Percentiles rank a stretch among this genome's conserved stretches.
Conservation (phyloP, 306 rosid genomes). For the Quercus bicolor region DNA sequence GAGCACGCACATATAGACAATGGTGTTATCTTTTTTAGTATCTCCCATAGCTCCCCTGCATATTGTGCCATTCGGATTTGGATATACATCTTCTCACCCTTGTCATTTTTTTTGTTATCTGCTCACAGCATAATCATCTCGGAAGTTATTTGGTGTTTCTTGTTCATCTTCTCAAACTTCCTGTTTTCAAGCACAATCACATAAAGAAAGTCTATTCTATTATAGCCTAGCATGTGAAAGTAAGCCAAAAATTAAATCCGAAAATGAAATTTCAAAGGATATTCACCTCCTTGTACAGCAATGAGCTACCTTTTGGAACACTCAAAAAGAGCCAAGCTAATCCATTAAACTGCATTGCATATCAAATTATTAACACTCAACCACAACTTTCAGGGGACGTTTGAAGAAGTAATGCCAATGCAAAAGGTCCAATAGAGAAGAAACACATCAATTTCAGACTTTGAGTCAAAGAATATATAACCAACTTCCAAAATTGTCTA, state of each 20-base stretch:
- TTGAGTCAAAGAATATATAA: no score
- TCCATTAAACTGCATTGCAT: slow-evolving; percentile 69
- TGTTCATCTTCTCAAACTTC: slow-evolving; percentile 93
- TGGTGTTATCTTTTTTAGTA: slow-evolving; percentile 88
- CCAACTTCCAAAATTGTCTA: no score
- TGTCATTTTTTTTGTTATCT: slow-evolving; percentile 79
- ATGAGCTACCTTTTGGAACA: slow-evolving; percentile 89
- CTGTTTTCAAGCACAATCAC: slow-evolving; percentile 31
- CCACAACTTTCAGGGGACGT: not conserved
- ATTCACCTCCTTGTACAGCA: slow-evolving; percentile 94
- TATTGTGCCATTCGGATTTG: slow-evolving; percentile 97
- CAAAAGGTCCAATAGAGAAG: no score
- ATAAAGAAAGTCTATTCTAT: not conserved
- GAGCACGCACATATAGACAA: slow-evolving; percentile 87
- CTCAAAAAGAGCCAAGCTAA: slow-evolving; percentile 99
- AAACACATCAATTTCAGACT: no score
- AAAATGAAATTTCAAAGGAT: no score
- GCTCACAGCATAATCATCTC: slow-evolving; percentile 91
- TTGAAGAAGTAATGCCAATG: no score
- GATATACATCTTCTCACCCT: slow-evolving; percentile 95
- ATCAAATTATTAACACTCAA: slow-evolving; percentile 10
- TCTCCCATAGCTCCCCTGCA: slow-evolving; percentile 87
- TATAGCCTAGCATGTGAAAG: not conserved
- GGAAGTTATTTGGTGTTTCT: slow-evolving; percentile 67
- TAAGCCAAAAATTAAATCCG: no score